Base-by-base conservation (phyloP, 1,284 basidiomycete genomes). In the Anthracocystis walkeri region DNA sequence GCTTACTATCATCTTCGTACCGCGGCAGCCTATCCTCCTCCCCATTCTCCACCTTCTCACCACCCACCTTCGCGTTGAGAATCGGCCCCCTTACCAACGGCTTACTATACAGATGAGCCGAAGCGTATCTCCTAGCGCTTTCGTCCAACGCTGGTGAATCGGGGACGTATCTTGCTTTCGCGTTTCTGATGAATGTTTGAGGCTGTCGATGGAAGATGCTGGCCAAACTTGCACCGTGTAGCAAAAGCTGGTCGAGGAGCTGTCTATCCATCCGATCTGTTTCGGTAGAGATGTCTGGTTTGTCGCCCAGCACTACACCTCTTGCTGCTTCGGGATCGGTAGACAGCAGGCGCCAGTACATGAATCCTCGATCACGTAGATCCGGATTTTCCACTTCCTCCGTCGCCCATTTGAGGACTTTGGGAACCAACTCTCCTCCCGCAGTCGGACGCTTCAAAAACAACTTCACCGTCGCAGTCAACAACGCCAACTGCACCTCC, bases 341-440 rank as follows among this genome's bases (percentile, higher is more conserved):
- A 1, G 96, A 96, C 41, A 99, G 89, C 87, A 99, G 88, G 51
- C 97, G 91, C 96, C 96, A 99, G 87, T 99, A 99, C 92, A 99
- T 98, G 87, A 96, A 99, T 0, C 96, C 97, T 68, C 97, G 89
- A 86, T 99, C 97, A 33, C 97, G 90, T 45, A 97, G 88, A 87
- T 99, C 97, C 7, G 97, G 95, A 83, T 97, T 97, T 85, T 98
- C 96, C 62, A 96, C 91, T 77, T 98, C 93, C 85, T 99, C 97
- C 3, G 97, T 99, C 16, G 95, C 92, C 91, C 94, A 95, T 85
- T 98, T 97, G 41, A 99, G 88, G 12, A 99, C 93, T 81, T 94
- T 95, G 85, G 95, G 94, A 0, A 99, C 95, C 33, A 99, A 89
- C 61, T 91, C 91, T 83, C 96, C 96, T 12, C 93, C 91, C 29